Evolutionary conservation across 2,329 filamentous ascomycete species (phyloP), one percentile per base, ranked within the genome.

Genomic region (Piedraia hortae): DNA sequence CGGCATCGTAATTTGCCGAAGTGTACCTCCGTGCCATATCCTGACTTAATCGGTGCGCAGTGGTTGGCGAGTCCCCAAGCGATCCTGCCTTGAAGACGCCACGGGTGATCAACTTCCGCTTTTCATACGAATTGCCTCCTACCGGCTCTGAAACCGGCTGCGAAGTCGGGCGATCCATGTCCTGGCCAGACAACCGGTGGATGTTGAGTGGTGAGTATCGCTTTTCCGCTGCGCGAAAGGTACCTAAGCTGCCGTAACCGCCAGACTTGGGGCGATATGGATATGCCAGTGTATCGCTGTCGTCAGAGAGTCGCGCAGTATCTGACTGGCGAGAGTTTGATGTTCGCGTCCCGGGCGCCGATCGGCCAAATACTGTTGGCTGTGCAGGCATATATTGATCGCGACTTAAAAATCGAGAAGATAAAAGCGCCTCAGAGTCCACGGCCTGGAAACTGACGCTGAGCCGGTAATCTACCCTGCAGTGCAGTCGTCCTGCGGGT

Each of bases 21-120:
- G n/a, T n/a, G n/a, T n/a, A n/a, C n/a, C n/a, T n/a, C n/a, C n/a
- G n/a, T n/a, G n/a, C n/a, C n/a, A n/a, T n/a, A n/a, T n/a, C n/a
- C n/a, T n/a, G n/a, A n/a, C n/a, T n/a, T n/a, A n/a, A n/a, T n/a
- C n/a, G n/a, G 18, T 20, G 12, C 9, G 23, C 65, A n/a, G n/a
- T n/a, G n/a, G n/a, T n/a, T n/a, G n/a, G n/a, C 4, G 22, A 23
- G 18, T 15, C 12, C 10, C 10, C 15, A n/a, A 93, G 53, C 2
- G 82, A 88, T 6, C 82, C 82, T 8, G 80, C 75, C 46, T 97
- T 97, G 53, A 97, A 97, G 0, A 82, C 80, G 34, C 88, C 18
- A 13, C 19, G 18, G 15, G 12, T 12, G 12, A n/a, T 10, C 10
- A 10, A 13, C 14, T n/a, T 17, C 14, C 23, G 18, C n/a, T 75